Conservation (phyloP, 768 basidiomycete species). For the Kwoniella pini region DNA sequence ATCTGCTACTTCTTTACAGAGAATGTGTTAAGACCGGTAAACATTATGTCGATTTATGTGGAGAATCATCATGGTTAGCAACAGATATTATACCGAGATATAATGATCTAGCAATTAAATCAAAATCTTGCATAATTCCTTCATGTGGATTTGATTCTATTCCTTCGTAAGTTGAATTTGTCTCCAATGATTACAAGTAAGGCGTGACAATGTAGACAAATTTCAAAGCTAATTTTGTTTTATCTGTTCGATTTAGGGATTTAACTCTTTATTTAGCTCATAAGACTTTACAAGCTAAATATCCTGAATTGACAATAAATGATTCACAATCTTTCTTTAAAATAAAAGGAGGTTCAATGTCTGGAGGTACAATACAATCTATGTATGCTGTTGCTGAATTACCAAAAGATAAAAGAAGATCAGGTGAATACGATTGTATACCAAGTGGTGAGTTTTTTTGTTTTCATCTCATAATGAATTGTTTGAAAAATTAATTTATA, state of each 20-base stretch:
- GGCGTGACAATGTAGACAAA: background rate
- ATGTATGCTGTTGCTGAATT: slow-evolving; percentile 53
- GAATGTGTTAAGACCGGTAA: slow-evolving; percentile 72
- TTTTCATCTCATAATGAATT: too few relatives aligned
- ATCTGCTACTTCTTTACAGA: slow-evolving; percentile 48
- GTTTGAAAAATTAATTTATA: background rate
- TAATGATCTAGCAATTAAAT: slow-evolving; percentile 70
- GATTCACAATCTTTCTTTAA: slow-evolving; percentile 58
- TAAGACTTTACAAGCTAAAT: slow-evolving; percentile 63
- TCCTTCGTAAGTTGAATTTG: slow-evolving; percentile 39
- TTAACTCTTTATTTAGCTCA: slow-evolving; percentile 68
- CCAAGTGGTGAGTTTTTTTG: slow-evolving; percentile 11
- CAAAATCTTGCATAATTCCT: slow-evolving; percentile 74
- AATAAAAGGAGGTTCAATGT: slow-evolving; percentile 59
- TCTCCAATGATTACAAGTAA: background rate
- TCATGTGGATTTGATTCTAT: slow-evolving; percentile 64
- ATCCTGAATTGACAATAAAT: slow-evolving; percentile 61
- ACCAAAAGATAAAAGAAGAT: slow-evolving; percentile 54
- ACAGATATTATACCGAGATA: slow-evolving; percentile 58
- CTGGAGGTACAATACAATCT: slow-evolving; percentile 65
- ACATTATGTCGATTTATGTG: slow-evolving; percentile 81
- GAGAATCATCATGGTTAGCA: slow-evolving; percentile 38
- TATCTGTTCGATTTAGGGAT: slow-evolving; percentile 56
- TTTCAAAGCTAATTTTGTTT: background rate
- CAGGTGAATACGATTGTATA: slow-evolving; percentile 29